phyloP scores from a whole-genome alignment of 202 grass and related monocot species.

The Zizania palustris region DNA sequence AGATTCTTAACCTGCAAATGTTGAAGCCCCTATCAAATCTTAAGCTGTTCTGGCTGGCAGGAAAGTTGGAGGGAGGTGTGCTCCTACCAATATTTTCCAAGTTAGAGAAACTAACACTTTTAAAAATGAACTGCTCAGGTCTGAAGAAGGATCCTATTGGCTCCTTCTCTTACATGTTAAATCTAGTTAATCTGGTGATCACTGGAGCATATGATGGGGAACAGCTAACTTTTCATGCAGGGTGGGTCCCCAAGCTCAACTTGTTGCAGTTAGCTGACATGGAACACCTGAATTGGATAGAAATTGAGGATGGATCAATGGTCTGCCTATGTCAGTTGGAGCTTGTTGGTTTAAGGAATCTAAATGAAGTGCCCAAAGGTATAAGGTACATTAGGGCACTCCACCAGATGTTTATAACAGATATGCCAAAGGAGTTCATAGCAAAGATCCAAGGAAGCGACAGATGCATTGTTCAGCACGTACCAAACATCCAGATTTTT shows the following conservation, averaged over 20 bases:
- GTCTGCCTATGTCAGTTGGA: not conserved
- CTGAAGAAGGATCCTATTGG: constrained; percentile 54
- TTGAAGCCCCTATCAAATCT: constrained; percentile 32
- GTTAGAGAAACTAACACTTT: constrained; percentile 26
- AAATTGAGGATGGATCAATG: constrained; percentile 49
- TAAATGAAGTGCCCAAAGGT: constrained; percentile 36
- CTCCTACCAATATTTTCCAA: constrained; percentile 29
- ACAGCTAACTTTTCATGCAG: constrained; percentile 33
- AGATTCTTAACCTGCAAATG: constrained; percentile 43
- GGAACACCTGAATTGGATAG: constrained; percentile 35
- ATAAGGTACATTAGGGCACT: constrained; percentile 37
- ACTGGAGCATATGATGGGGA: constrained; percentile 36
- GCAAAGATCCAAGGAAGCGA: constrained; percentile 27
- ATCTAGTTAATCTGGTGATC: constrained; percentile 36
- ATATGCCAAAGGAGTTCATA: constrained; percentile 41
- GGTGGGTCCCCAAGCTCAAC: constrained; percentile 51
- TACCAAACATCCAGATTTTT: constrained; percentile 41
- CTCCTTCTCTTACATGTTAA: constrained; percentile 40
- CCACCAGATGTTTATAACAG: constrained; percentile 25
- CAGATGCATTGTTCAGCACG: constrained; percentile 34
- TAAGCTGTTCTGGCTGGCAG: constrained; percentile 28
- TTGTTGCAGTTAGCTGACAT: constrained; percentile 33
- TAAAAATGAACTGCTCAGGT: constrained; percentile 33
- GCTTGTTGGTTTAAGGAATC: constrained; percentile 26
- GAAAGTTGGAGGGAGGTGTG: constrained; percentile 38